Evolutionary conservation across 371 early-diverging fungal genomes (phyloP).

Genomic region (Entomophthora muscae): DNA sequence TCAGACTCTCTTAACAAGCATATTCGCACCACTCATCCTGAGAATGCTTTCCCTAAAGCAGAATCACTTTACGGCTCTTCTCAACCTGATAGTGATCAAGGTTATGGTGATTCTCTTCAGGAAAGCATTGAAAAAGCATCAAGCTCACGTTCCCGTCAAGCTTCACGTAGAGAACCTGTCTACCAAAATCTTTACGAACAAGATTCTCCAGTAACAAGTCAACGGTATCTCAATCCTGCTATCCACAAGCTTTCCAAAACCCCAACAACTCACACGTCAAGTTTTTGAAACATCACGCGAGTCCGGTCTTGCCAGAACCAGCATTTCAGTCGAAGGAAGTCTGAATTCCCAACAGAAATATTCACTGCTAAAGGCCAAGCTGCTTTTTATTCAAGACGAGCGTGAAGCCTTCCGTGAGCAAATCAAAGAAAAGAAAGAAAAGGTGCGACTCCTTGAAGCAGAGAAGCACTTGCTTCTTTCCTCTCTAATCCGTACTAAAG

Average conservation of each 20-base stretch:
- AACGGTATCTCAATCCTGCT: background rate
- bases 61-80: background rate
- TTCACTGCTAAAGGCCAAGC: background rate
- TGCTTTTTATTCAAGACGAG: background rate
- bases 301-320: background rate
- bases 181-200: background rate
- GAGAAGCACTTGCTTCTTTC: background rate
- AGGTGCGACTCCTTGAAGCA: background rate
- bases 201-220: background rate
- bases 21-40: background rate
- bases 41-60: background rate
- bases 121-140: background rate
- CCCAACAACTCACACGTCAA: background rate
- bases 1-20: constrained; percentile 8
- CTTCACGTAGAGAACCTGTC: background rate
- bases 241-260: background rate
- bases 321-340: background rate
- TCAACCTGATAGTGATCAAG: background rate
- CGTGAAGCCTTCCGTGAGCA: background rate
- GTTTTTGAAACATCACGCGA: background rate
- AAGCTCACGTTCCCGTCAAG: background rate
- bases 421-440: background rate
- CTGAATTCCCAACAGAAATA: background rate
- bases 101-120: background rate
- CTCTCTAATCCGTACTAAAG: background rate